Evolutionary conservation across 495 filamentous ascomycete species (phyloP), one percentile per base, ranked within the genome.

Genomic region (Trichocladium uniseriatum): DNA sequence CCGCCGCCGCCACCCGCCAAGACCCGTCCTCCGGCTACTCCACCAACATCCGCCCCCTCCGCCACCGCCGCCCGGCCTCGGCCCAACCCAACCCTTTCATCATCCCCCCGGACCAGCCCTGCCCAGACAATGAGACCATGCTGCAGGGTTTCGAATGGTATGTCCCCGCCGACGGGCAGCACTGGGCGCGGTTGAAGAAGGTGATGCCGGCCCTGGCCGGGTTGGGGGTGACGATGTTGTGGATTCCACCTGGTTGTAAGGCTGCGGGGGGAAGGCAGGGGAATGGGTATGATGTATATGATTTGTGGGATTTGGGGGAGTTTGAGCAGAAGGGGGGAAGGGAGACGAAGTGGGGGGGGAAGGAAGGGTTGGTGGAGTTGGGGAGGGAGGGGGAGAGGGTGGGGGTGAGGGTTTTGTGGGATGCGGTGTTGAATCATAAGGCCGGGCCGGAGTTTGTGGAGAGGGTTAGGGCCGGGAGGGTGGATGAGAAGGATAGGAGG

Each of bases 141-240:
- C 59, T 88, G 48, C 81, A 90, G 62, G 76, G 70, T 5, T 89
- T 85, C 64, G 86, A 89, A 68, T 88, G 86, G 85, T 80, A 90
- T 62, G 67, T 82, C 4, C 82, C 81, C 0, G 70, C 75, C 13
- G 78, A 84, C 57, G 65, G 71, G 18, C 63, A 64, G 15, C 85
- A 89, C 65, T 89, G 80, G 79, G 54, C 62, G 15, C 79, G 81
- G 22, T 74, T 89, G 6, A 62, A 57, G 19, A 49, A 56, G 11
- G 67, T 75, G 9, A 55, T 87, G 3, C 74, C 79, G 1, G 61
- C 67, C 8, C 66, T 86, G 3, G 74, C 81, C 32, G 62, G 68
- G 1, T 73, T 81, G 45, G 86, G 84, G 6, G 64, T 87, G 38
- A 75, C 80, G 51, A 76, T 73, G 50, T 64, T 87, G 31, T 87